These are phyloP conservation scores for Vanderwaltozyma polyspora DNA, from an alignment of 805 yeast species.

Conservation along the genomic window DNA sequence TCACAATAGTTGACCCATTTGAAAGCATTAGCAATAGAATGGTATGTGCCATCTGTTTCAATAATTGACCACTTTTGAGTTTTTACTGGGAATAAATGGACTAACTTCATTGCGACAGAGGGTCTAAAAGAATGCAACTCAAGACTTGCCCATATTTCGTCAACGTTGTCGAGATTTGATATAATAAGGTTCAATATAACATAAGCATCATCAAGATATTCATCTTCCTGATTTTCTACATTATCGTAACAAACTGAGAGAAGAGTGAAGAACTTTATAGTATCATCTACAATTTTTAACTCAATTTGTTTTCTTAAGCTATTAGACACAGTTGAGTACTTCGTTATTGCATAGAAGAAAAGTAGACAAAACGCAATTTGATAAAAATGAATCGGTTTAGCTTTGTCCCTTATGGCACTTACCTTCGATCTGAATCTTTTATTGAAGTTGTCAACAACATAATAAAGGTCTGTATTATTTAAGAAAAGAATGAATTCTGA, in stretches of 20 bases:
- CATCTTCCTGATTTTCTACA: slow-evolving; percentile 1
- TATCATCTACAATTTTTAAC: slow-evolving; percentile 16
- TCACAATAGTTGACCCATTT: slow-evolving; percentile 10
- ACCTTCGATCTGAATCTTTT: slow-evolving; percentile 19
- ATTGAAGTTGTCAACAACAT: slow-evolving; percentile 17
- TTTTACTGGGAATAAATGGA: slow-evolving; percentile 13
- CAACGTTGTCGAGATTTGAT: slow-evolving; percentile 3
- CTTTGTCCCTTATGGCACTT: slow-evolving; percentile 9
- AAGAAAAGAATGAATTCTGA: slow-evolving; percentile 13
- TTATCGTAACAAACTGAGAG: slow-evolving; percentile 12
- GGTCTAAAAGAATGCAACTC: slow-evolving; percentile 9
- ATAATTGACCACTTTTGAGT: slow-evolving; percentile 16
- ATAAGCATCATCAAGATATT: slow-evolving; percentile 10
- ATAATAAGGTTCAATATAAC: slow-evolving; percentile 13
- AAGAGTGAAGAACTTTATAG: slow-evolving; percentile 19
- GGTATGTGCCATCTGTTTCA: slow-evolving; percentile 6
- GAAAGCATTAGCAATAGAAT: slow-evolving; percentile 7
- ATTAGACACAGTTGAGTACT: slow-evolving; percentile 12
- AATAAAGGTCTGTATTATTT: slow-evolving; percentile 11
- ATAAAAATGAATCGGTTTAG: slow-evolving; percentile 26
- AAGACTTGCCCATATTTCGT: slow-evolving; percentile 15
- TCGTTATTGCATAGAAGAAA: slow-evolving; percentile 18
- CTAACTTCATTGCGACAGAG: slow-evolving; percentile 8
- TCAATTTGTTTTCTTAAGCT: slow-evolving; percentile 8
- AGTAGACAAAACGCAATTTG: slow-evolving; percentile 22